phyloP scores from a whole-genome alignment of 1,139 yeast species.

The Hemisphaericaspora xylanilytica region DNA sequence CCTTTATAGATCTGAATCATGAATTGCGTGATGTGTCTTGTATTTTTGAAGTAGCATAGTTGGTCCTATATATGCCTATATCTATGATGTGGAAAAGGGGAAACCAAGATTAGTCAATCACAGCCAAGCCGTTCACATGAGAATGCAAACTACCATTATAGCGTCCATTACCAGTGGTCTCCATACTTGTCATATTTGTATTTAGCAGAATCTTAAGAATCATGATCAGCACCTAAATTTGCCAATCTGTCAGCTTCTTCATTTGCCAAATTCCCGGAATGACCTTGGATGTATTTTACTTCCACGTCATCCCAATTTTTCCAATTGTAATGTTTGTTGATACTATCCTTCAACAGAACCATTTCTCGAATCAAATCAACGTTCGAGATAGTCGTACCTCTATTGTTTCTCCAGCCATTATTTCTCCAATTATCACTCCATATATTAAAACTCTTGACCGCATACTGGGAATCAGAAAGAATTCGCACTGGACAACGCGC shows the following conservation, averaged over 20 bases:
- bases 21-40: no score
- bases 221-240: slow-evolving; percentile 51
- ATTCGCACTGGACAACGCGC: slow-evolving; percentile 27
- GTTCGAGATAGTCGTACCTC: slow-evolving; percentile 46
- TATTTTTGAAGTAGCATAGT: no score
- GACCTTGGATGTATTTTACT: slow-evolving; percentile 63
- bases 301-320: slow-evolving; percentile 33
- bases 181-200: no score
- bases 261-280: slow-evolving; percentile 67
- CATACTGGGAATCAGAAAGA: slow-evolving; percentile 58
- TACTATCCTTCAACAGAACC: slow-evolving; percentile 22
- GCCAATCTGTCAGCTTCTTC: slow-evolving; percentile 78
- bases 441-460: slow-evolving; percentile 43
- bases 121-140: no score
- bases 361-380: slow-evolving; percentile 44
- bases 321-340: slow-evolving; percentile 25
- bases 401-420: slow-evolving; percentile 51
- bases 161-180: no score
- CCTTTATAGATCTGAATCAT: no score
- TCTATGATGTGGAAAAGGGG: no score
- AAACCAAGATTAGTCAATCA: no score
- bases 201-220: no score
- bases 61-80: no score
- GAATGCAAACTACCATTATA: not conserved
- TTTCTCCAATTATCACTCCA: slow-evolving; percentile 56